Conservation (phyloP, 2,329 filamentous ascomycete genomes). For the Lachnellula hyalina region DNA sequence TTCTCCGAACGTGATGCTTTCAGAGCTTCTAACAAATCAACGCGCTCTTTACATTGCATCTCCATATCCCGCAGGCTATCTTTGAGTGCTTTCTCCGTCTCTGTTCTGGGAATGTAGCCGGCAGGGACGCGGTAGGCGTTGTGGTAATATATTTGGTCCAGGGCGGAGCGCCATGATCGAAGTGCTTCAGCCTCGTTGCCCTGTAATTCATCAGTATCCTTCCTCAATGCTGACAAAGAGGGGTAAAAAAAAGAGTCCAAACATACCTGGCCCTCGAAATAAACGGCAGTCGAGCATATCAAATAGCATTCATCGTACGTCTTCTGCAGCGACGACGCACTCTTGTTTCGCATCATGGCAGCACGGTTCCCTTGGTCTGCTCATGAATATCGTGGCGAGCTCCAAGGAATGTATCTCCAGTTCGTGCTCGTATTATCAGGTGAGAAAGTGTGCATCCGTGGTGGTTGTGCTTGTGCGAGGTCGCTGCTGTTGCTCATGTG, state of each 20-base stretch:
- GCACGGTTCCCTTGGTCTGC: background rate
- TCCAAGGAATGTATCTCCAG: background rate
- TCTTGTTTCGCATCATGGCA: conserved; percentile 48
- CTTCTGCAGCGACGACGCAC: conserved; percentile 78
- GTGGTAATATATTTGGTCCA: conserved; percentile 84
- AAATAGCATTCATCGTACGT: conserved; percentile 96
- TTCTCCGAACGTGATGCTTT: conserved; percentile 55
- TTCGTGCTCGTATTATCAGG: background rate
- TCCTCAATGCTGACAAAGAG: background rate
- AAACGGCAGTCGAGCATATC: conserved; percentile 90
- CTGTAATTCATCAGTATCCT: conserved; percentile 40
- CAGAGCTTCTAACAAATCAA: conserved; percentile 80
- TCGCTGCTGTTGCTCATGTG: background rate
- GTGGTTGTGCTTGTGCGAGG: background rate
- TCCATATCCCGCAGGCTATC: conserved; percentile 81
- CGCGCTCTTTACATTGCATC: conserved; percentile 86
- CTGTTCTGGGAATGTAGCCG: conserved; percentile 64
- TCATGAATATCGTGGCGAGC: background rate
- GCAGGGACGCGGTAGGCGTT: conserved; percentile 69
- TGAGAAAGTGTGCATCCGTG: background rate
- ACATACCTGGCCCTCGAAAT: conserved; percentile 85
- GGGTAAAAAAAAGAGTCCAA: background rate
- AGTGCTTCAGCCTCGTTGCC: conserved; percentile 88
- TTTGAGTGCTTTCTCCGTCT: conserved; percentile 77
- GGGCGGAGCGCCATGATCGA: conserved; percentile 81